Evolutionary conservation across 257 asterid species (phyloP).

Genomic region (Echites panduratus): DNA sequence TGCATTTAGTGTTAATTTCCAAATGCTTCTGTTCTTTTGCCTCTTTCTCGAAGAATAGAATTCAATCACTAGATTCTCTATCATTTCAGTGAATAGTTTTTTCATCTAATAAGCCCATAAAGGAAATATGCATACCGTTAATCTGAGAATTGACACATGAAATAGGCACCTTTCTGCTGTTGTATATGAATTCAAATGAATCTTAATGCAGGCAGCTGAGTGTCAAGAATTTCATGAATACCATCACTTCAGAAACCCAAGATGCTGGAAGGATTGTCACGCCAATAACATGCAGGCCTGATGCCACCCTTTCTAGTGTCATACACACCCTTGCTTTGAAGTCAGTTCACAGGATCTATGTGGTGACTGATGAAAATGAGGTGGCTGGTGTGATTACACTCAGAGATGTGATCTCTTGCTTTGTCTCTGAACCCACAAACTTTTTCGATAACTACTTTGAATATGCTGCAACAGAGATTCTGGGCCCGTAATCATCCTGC

Average conservation of each 20-base stretch:
- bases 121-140: not conserved
- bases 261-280: slow-evolving; percentile 32
- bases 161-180: not conserved
- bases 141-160: not conserved
- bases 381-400: slow-evolving; percentile 67
- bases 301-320: slow-evolving; percentile 54
- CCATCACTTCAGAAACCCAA: slow-evolving; percentile 37
- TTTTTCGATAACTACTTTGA: slow-evolving; percentile 64
- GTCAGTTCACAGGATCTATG: slow-evolving; percentile 72
- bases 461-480: slow-evolving; percentile 54
- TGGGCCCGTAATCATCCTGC: slow-evolving; percentile 23
- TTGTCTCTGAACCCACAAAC: slow-evolving; percentile 69
- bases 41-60: not conserved
- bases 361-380: slow-evolving; percentile 36
- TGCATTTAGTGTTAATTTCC: not conserved
- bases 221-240: slow-evolving; percentile 59
- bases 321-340: slow-evolving; percentile 55
- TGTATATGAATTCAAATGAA: not conserved
- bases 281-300: slow-evolving; percentile 73
- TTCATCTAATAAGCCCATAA: not conserved
- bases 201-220: slow-evolving; percentile 50
- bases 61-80: not conserved
- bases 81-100: not conserved
- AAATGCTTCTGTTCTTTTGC: not conserved
- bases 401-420: slow-evolving; percentile 82